These are phyloP conservation scores for Penicillium salamii DNA, from an alignment of 495 filamentous ascomycete species.

Conservation along the genomic window DNA sequence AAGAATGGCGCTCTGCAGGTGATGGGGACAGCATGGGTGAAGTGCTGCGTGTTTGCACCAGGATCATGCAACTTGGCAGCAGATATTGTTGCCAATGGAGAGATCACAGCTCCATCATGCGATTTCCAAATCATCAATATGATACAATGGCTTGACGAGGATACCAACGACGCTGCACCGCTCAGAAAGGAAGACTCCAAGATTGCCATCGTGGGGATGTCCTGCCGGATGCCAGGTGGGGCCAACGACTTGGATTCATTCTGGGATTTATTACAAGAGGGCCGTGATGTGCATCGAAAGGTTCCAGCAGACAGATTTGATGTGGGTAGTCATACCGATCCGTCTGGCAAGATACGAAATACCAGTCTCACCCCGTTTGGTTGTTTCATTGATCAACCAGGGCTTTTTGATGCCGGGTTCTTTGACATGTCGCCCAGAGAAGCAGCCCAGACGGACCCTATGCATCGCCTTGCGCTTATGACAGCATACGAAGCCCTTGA, in stretches of 20 bases:
- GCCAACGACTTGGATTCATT: slow-evolving; percentile 31
- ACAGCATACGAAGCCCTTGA: slow-evolving; percentile 42
- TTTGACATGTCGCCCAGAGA: slow-evolving; percentile 32
- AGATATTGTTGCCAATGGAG: no score
- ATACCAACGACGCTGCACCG: slow-evolving; percentile 3
- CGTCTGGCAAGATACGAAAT: slow-evolving; percentile 35
- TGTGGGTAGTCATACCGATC: slow-evolving; percentile 40
- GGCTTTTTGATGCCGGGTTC: slow-evolving; percentile 26
- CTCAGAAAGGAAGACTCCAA: slow-evolving; percentile 7
- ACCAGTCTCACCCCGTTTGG: slow-evolving; percentile 34
- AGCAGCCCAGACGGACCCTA: slow-evolving; percentile 30
- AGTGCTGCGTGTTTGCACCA: no score
- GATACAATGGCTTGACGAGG: not conserved
- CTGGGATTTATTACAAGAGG: slow-evolving; percentile 41
- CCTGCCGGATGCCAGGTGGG: slow-evolving; percentile 37
- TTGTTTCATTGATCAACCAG: slow-evolving; percentile 27
- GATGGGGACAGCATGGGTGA: no score
- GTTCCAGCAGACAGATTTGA: slow-evolving; percentile 46
- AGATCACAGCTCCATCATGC: not conserved
- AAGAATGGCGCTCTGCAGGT: no score
- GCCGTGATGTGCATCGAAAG: slow-evolving; percentile 32
- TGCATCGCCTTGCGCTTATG: slow-evolving; percentile 27
- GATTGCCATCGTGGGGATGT: slow-evolving; percentile 44
- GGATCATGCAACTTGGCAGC: no score
- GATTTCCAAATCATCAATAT: slow-evolving; percentile 2